A percentile compares a stretch with the other conserved stretches of the same genome.
These are phyloP conservation scores for Phytophthora melonis DNA, from an alignment of 352 stramenopile species.

Conservation along the genomic window DNA sequence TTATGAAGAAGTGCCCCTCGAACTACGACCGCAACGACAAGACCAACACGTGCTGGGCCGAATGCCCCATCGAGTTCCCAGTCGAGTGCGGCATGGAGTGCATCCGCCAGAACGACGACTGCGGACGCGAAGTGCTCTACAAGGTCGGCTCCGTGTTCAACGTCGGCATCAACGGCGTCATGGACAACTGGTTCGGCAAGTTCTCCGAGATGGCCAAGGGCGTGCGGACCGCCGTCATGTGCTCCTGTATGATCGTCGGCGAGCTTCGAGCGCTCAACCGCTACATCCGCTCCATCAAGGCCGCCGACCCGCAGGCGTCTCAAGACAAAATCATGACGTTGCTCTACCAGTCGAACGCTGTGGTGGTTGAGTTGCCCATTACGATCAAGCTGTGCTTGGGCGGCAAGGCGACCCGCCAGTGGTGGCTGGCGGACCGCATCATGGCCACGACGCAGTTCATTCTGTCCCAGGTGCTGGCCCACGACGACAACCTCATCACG, in stretches of 20 bases:
- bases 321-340: conserved; percentile 44
- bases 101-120: conserved; percentile 46
- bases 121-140: conserved; percentile 41
- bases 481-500: conserved; percentile 28
- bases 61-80: conserved; percentile 52
- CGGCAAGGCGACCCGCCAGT: conserved; percentile 10
- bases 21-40: conserved; percentile 49
- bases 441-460: conserved; percentile 30
- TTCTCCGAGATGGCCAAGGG: conserved; percentile 43
- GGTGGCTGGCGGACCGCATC: conserved; percentile 31
- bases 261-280: conserved; percentile 37
- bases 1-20: conserved; percentile 40
- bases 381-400: conserved; percentile 51
- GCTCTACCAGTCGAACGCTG: conserved; percentile 49
- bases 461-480: conserved; percentile 20
- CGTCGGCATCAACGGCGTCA: conserved; percentile 47
- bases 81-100: conserved; percentile 38
- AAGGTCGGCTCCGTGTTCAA: conserved; percentile 45
- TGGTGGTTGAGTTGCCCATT: conserved; percentile 51
- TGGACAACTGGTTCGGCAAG: conserved; percentile 54
- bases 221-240: conserved; percentile 46
- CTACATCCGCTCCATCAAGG: conserved; percentile 33
- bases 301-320: conserved; percentile 32
- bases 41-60: conserved; percentile 59
- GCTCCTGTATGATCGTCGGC: conserved; percentile 36